Conservation (phyloP, 2,329 filamentous ascomycete genomes). For the Colletotrichum sansevieriae region DNA sequence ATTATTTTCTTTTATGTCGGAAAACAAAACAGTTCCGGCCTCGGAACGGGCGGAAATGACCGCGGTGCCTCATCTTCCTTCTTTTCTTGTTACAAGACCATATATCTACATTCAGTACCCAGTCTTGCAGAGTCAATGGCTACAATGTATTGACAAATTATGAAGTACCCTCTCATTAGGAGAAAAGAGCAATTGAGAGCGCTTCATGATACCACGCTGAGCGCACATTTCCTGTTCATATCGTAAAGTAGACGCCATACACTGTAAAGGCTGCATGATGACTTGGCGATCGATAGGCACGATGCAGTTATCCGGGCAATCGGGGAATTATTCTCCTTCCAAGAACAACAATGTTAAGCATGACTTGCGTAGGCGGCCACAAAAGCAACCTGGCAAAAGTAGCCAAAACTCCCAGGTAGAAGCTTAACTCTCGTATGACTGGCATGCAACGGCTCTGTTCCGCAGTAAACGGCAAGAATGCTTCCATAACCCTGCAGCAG, state of each 20-base stretch:
- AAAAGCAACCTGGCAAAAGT: constrained; percentile 3
- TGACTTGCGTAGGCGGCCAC: background rate
- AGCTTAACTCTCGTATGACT: no score
- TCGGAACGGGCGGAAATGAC: constrained; percentile 2
- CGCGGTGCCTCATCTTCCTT: background rate
- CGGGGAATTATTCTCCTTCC: background rate
- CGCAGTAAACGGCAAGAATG: no score
- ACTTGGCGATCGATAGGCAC: background rate
- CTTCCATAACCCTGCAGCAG: background rate
- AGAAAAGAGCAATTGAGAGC: constrained; percentile 12
- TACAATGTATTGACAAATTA: constrained; percentile 20
- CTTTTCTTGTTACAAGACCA: constrained; percentile 31
- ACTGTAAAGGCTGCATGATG: background rate
- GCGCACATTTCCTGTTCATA: background rate
- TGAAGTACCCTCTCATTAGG: background rate
- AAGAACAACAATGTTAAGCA: background rate
- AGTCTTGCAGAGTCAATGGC: constrained; percentile 14
- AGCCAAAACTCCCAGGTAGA: no score
- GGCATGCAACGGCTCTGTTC: no score
- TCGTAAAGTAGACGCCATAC: background rate
- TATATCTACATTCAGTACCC: constrained; percentile 6
- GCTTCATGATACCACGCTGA: background rate
- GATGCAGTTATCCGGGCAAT: background rate
- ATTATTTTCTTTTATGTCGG: constrained; percentile 4
- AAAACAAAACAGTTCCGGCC: background rate